Percentiles rank a stretch among this genome's conserved stretches.
These are phyloP conservation scores for Euphrasia arctica DNA, from an alignment of 305 asterid species.

Conservation along the genomic window DNA sequence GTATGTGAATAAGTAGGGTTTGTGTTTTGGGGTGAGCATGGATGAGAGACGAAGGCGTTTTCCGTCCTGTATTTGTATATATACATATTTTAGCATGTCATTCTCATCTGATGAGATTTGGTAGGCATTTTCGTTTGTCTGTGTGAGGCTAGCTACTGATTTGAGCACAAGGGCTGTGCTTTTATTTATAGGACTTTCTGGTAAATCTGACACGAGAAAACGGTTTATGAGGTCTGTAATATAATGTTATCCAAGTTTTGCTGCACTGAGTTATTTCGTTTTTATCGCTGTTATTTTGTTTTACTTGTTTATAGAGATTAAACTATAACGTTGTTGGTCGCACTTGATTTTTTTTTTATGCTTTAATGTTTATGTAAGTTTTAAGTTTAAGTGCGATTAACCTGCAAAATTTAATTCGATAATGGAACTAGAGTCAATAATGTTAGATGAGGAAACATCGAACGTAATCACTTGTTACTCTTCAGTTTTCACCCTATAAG, in stretches of 20 bases:
- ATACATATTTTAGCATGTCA: slow-evolving; percentile 15
- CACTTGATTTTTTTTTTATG: too few relatives aligned
- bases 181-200: background rate
- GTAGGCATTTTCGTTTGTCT: slow-evolving; percentile 4
- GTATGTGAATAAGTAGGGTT: slow-evolving; percentile 29
- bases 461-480: too few relatives aligned
- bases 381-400: too few relatives aligned
- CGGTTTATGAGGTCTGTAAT: too few relatives aligned
- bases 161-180: background rate
- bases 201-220: background rate
- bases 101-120: slow-evolving; percentile 23
- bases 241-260: background rate
- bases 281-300: background rate
- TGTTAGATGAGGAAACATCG: too few relatives aligned
- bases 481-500: too few relatives aligned
- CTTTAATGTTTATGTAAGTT: too few relatives aligned
- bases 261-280: background rate
- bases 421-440: too few relatives aligned
- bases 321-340: too few relatives aligned
- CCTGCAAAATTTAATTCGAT: too few relatives aligned
- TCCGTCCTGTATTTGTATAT: slow-evolving; percentile 27
- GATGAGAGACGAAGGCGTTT: slow-evolving; percentile 25
- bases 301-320: background rate
- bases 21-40: slow-evolving; percentile 28
- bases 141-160: background rate